Evolutionary conservation across 768 basidiomycete genomes (phyloP).

Genomic region (Kwoniella sp.): DNA sequence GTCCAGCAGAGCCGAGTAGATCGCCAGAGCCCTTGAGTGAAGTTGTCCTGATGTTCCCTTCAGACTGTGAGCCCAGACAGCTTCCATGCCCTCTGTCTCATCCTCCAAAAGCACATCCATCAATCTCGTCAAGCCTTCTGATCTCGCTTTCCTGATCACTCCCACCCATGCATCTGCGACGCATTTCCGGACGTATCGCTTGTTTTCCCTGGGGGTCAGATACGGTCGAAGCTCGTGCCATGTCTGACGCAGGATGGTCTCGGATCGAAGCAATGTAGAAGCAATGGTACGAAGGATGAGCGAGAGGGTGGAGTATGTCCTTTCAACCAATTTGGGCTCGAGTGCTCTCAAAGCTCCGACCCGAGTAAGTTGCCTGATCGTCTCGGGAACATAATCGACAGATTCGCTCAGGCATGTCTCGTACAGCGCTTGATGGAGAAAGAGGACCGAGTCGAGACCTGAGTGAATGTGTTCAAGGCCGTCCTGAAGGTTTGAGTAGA

Average conservation of each 20-base stretch:
- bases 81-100: conserved; percentile 68
- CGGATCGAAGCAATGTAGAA: conserved; percentile 38
- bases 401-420: conserved; percentile 52
- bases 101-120: conserved; percentile 61
- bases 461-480: conserved; percentile 43
- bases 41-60: conserved; percentile 60
- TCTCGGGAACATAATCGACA: conserved; percentile 30
- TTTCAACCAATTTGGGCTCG: conserved; percentile 51
- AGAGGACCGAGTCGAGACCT: conserved; percentile 51
- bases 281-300: conserved; percentile 49
- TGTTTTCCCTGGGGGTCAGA: conserved; percentile 40
- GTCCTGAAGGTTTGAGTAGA: conserved; percentile 38
- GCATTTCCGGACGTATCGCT: conserved; percentile 51
- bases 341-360: conserved; percentile 44
- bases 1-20: conserved; percentile 65
- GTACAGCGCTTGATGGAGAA: conserved; percentile 50
- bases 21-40: conserved; percentile 71
- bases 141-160: conserved; percentile 71
- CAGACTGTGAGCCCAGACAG: conserved; percentile 68
- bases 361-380: conserved; percentile 33
- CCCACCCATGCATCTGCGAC: conserved; percentile 87
- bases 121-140: conserved; percentile 63
- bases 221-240: conserved; percentile 48
- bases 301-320: conserved; percentile 52
- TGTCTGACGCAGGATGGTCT: conserved; percentile 24